phyloP scores from a whole-genome alignment of 2,329 filamentous ascomycete genomes.

The Trichoderma harzianum region DNA sequence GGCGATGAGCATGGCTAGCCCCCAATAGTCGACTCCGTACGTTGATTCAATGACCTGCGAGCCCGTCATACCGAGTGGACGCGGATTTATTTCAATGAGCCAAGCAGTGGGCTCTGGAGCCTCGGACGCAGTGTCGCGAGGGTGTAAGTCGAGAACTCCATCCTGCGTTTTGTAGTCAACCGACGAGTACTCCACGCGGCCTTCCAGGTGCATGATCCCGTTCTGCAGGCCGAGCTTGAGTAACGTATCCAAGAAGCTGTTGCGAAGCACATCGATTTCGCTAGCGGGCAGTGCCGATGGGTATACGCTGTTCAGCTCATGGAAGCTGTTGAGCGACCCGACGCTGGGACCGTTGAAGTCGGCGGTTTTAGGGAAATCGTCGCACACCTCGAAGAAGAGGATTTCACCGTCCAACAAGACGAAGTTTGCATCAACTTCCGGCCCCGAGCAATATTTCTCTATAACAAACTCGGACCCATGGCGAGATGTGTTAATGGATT shows the following conservation, averaged over 20 bases:
- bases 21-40: slow-evolving; percentile 23
- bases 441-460: slow-evolving; percentile 23
- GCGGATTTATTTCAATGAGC: slow-evolving; percentile 24
- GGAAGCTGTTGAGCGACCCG: slow-evolving; percentile 15
- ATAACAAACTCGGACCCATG: slow-evolving; percentile 20
- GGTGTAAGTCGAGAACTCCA: neutral
- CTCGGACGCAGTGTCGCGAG: neutral
- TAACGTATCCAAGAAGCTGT: neutral
- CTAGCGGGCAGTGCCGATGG: neutral
- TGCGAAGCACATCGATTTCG: neutral
- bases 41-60: slow-evolving; percentile 19
- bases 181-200: neutral
- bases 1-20: slow-evolving; percentile 10
- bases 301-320: slow-evolving; percentile 15
- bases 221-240: neutral
- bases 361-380: slow-evolving; percentile 22
- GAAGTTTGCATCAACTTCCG: slow-evolving; percentile 25
- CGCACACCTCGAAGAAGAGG: slow-evolving; percentile 24
- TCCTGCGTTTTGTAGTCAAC: neutral
- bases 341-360: slow-evolving; percentile 16
- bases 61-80: slow-evolving; percentile 21
- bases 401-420: slow-evolving; percentile 23
- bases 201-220: neutral
- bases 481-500: slow-evolving; percentile 13
- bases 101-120: neutral